These are phyloP conservation scores for Cyberlindnera japonica DNA, from an alignment of 805 yeast species.

Conservation along the genomic window DNA sequence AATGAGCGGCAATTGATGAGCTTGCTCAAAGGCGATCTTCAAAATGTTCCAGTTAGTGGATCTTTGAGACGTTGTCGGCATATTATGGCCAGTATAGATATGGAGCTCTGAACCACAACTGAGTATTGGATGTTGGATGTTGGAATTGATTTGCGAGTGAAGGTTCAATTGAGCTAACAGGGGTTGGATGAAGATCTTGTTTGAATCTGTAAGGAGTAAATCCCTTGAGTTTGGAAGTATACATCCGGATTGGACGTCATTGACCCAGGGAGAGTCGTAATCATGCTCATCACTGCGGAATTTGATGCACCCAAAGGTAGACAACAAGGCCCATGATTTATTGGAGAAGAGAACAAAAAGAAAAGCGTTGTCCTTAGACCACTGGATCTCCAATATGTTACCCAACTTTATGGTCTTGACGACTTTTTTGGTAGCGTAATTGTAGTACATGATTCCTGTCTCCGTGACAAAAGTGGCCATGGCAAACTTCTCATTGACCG, in stretches of 20 bases:
- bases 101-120: conserved; percentile 20
- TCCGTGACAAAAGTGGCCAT: conserved; percentile 6
- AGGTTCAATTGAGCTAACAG: conserved; percentile 3
- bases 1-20: conserved; percentile 20
- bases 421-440: conserved; percentile 3
- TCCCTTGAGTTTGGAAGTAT: background rate
- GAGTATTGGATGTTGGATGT: conserved; percentile 25
- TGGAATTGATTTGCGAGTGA: conserved; percentile 21
- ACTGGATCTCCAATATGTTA: conserved; percentile 7
- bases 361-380: conserved; percentile 17
- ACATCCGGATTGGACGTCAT: conserved; percentile 1
- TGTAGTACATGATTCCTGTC: conserved; percentile 6
- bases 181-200: conserved; percentile 5
- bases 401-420: conserved; percentile 6
- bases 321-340: conserved; percentile 27
- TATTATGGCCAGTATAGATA: conserved; percentile 27
- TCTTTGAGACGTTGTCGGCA: conserved; percentile 12
- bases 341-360: conserved; percentile 16
- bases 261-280: conserved; percentile 13
- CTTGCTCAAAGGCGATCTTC: conserved; percentile 23
- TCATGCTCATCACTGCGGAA: conserved; percentile 20
- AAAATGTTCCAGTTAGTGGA: conserved; percentile 23
- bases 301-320: conserved; percentile 26
- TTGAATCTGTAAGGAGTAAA: conserved; percentile 8
- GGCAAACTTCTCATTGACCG: conserved; percentile 9